Base-by-base conservation (phyloP, 106 monocot species). In the Allium fistulosum region DNA sequence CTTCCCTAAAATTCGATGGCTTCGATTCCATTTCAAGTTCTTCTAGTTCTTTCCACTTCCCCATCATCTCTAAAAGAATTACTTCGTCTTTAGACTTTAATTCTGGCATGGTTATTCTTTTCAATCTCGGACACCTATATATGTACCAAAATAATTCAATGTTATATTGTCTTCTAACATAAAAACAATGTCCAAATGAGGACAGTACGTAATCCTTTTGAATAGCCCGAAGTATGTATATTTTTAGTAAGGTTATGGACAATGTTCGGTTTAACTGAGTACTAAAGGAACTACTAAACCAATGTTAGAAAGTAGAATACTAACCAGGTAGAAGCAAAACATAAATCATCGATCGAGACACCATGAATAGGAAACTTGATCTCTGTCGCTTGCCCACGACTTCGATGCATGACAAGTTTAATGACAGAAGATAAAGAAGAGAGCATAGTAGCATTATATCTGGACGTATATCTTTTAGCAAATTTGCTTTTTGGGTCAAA, bases 401-500 rank as follows among this genome's bases (percentile, higher is more conserved):
- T 28, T 10, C 74, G 74, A 48, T 14, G 9, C 26, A 67, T 10
- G 10, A 12, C 13, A 7, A 74, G 27, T 17, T 67, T 66, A 57
- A 74, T 15, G 49, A 67, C n/a, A 11, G n/a, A 48, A n/a, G 66
- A 58, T 59, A 74, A 66, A 8, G 67, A 58, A 49, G 59, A 67
- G 26, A 6, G 7, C 11, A 26, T 48, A 10, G 37, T 51, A 46
- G 28, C 10, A n/a, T 50, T 18, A 37, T 37, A 37, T 37, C 10
- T 26, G 0, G 46, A 27, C 11, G 17, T 11, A 51, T 72, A 73
- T 16, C 68, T 45, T 10, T 48, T 57, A 12, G 53, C 58, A 37
- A 78, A 68, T 7, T 37, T 18, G 74, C 74, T 74, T 67, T 49
- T 68, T 7, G 74, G 74, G 58, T 60, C 49, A 63, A 74, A 69